Base-by-base conservation (phyloP, 441 rosid species). In the Bruguiera hainesii region DNA sequence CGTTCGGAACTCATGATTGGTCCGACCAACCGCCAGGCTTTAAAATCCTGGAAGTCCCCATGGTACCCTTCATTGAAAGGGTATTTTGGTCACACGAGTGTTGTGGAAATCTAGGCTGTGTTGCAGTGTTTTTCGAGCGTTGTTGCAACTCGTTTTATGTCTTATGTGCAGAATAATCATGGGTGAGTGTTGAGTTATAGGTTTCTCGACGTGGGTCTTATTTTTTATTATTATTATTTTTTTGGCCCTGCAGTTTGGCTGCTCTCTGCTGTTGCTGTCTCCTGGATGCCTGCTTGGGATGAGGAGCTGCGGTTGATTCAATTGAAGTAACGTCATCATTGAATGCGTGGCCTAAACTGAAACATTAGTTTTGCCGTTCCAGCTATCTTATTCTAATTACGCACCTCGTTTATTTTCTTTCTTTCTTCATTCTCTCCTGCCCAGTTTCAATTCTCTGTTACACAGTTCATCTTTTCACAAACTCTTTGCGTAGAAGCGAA, bases 261-360 rank as follows among this genome's bases (percentile, higher is more conserved):
- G 85, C 84, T 60, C 75, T 84, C 28, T 84, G 88, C 72, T 84
- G 88, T 56, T 84, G 88, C 80, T 84, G 88, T 59, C 80, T 85
- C 53, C 75, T 85, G 75, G 89, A 85, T 11, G 83, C 85, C 25
- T 81, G 83, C 74, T 77, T 85, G 66, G 83, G 79, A 80, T 20
- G 67, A 62, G 42, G 42, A 50, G 52, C n/a, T 25, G 21, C 7
- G 28, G 28, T 1, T 23, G 59, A 31, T 58, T 53, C 65, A 55
- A 46, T 28, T 5, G 68, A 66, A 42, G 60, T 49, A 67, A 23
- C 23, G 23, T 67, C 57, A 56, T 56, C 16, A 19, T 50, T 52
- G 10, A 19, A 11, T 28, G n/a, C 50, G 20, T 1, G 31, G 30
- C 48, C 35, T 55, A 26, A 26, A 25, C 25, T 0, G 42, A 25